phyloP scores from a whole-genome alignment of 2,329 filamentous ascomycete genomes.

The Colletotrichum kahawae region DNA sequence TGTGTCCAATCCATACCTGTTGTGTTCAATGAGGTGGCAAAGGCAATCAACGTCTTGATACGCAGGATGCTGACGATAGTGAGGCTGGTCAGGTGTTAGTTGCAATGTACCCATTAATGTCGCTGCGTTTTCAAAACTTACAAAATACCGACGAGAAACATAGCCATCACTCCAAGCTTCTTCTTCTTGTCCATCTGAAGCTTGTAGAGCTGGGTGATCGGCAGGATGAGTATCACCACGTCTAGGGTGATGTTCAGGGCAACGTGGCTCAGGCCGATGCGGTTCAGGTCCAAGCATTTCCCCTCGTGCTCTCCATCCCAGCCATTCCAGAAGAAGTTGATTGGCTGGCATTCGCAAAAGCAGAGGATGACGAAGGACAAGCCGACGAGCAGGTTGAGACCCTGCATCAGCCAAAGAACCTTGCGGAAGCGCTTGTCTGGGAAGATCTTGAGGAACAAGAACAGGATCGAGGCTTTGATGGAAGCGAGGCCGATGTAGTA shows the following conservation, averaged over 20 bases:
- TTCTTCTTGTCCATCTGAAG: slow-evolving; percentile 38
- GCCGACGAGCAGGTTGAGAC: neutral
- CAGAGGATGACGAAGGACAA: neutral
- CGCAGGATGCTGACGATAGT: slow-evolving; percentile 2
- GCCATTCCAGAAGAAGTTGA: neutral
- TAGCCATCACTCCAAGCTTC: slow-evolving; percentile 34
- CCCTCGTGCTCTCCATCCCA: slow-evolving; percentile 1
- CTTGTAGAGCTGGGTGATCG: slow-evolving; percentile 38
- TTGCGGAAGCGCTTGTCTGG: neutral
- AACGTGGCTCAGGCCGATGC: neutral
- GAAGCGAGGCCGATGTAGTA: slow-evolving; percentile 34
- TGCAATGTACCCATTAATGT: no score
- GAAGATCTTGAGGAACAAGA: neutral
- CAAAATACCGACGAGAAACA: slow-evolving; percentile 48
- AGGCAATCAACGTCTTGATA: neutral
- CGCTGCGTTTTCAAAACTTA: slow-evolving; percentile 26
- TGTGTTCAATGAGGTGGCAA: neutral
- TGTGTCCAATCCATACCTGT: neutral
- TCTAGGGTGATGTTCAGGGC: neutral
- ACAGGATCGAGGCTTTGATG: neutral
- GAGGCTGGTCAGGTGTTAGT: neutral
- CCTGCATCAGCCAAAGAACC: neutral
- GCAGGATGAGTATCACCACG: slow-evolving; percentile 27
- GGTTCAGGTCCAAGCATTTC: neutral
- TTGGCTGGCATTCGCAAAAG: neutral